These are phyloP conservation scores for Eucalyptus melliodora DNA, from an alignment of 345 rosid genomes.

Conservation along the genomic window DNA sequence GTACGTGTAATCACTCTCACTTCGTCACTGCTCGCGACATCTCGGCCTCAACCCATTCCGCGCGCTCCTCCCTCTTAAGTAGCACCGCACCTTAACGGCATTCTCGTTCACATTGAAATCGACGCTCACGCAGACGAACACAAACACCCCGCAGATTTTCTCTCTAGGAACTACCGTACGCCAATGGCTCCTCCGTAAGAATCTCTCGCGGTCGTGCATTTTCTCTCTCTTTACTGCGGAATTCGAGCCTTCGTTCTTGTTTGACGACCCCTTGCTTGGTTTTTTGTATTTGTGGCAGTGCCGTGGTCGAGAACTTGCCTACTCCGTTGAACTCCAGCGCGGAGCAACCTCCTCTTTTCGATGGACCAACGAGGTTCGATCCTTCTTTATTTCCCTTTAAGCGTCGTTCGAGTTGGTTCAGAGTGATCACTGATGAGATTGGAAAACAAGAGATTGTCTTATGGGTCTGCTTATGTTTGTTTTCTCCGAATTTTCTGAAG, in stretches of 20 bases:
- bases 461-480: not conserved
- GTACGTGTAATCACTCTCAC: fast-evolving
- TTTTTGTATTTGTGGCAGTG: not conserved
- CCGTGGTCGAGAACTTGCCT: slow-evolving; percentile 33
- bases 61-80: not conserved
- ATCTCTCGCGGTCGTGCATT: not conserved
- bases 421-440: not conserved
- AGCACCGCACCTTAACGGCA: not conserved
- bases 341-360: slow-evolving; percentile 42
- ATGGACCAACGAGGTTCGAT: slow-evolving; percentile 56
- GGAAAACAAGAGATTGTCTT: not conserved
- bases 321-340: slow-evolving; percentile 7
- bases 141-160: not conserved
- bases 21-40: not conserved
- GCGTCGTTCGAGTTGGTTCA: not conserved
- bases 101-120: not conserved
- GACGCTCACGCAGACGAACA: not conserved
- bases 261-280: not conserved
- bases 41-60: not conserved
- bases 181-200: slow-evolving; percentile 23
- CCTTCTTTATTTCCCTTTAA: not conserved
- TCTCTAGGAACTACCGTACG: not conserved
- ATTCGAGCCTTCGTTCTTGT: not conserved
- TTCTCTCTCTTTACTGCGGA: not conserved
- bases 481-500: slow-evolving; percentile 7